phyloP scores from a whole-genome alignment of 768 basidiomycete genomes.

The Leccinum longicurvipes region DNA sequence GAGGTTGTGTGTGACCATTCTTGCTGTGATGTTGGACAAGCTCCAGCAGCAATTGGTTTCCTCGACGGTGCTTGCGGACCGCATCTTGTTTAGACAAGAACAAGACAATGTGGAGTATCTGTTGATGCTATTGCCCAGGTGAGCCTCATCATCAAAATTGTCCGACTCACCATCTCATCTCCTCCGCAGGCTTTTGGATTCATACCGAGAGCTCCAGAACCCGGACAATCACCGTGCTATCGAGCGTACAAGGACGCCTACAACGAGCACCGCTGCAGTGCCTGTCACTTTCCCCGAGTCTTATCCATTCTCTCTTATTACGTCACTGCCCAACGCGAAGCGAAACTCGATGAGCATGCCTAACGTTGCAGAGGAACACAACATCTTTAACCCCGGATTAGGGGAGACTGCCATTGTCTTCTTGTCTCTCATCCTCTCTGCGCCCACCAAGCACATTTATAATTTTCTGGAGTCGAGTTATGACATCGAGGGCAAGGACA shows the following conservation, averaged over 20 bases:
- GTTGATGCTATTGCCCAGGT: conserved; percentile 81
- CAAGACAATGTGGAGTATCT: conserved; percentile 91
- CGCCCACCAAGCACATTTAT: conserved; percentile 71
- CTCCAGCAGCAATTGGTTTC: conserved; percentile 77
- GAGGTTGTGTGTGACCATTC: conserved; percentile 84
- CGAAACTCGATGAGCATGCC: conserved; percentile 41
- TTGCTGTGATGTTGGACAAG: conserved; percentile 88
- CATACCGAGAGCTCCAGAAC: conserved; percentile 80
- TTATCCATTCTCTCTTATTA: conserved; percentile 84
- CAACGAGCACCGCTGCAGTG: conserved; percentile 51
- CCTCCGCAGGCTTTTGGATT: conserved; percentile 67
- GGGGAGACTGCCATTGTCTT: conserved; percentile 88
- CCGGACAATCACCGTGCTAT: conserved; percentile 65
- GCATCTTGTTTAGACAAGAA: conserved; percentile 65
- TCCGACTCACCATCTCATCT: conserved; percentile 3
- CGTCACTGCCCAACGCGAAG: conserved; percentile 57
- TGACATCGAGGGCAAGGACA: conserved; percentile 87
- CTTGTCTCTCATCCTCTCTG: conserved; percentile 75
- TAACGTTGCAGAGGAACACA: conserved; percentile 43
- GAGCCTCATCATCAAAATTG: conserved; percentile 17
- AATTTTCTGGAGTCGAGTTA: conserved; percentile 75
- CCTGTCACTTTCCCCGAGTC: conserved; percentile 92
- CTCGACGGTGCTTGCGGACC: conserved; percentile 59
- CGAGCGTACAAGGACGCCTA: conserved; percentile 59
- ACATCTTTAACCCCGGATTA: conserved; percentile 66